These are phyloP conservation scores for Chaetomium olivaceum DNA, from an alignment of 2,329 filamentous ascomycete genomes.

Conservation along the genomic window DNA sequence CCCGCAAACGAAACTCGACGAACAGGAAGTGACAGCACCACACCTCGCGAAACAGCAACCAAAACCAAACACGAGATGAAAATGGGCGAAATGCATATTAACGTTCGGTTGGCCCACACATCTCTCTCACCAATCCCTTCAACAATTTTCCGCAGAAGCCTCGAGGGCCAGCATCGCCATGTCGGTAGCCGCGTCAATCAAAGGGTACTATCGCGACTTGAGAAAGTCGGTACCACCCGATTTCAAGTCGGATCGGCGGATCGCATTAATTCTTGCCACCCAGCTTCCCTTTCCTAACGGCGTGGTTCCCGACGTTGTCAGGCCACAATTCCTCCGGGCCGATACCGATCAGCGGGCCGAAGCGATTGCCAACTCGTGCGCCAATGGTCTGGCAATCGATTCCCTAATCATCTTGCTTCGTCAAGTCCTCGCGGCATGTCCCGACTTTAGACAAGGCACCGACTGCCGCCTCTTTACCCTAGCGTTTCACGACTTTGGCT, in stretches of 20 bases:
- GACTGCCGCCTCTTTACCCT: background rate
- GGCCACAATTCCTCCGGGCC: background rate
- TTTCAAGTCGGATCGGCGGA: background rate
- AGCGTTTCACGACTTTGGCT: constrained; percentile 4
- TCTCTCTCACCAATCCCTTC: background rate
- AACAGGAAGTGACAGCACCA: background rate
- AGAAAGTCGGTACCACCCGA: background rate
- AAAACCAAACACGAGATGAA: background rate
- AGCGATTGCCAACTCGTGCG: background rate
- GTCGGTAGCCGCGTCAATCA: background rate
- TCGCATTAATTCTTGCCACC: background rate
- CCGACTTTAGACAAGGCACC: background rate
- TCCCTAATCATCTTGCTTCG: constrained; percentile 5
- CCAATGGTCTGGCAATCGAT: constrained; percentile 1
- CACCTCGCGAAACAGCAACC: background rate
- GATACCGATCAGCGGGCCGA: background rate
- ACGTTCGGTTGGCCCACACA: background rate
- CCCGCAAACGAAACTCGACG: background rate
- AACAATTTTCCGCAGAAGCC: background rate
- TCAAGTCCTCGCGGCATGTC: background rate
- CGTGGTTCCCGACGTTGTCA: background rate
- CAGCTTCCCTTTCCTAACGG: constrained; percentile 3
- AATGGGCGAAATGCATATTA: background rate
- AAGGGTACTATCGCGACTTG: background rate
- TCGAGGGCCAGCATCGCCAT: background rate